Base-by-base conservation (phyloP, 1,284 basidiomycete species). In the Porodaedalea pini region DNA sequence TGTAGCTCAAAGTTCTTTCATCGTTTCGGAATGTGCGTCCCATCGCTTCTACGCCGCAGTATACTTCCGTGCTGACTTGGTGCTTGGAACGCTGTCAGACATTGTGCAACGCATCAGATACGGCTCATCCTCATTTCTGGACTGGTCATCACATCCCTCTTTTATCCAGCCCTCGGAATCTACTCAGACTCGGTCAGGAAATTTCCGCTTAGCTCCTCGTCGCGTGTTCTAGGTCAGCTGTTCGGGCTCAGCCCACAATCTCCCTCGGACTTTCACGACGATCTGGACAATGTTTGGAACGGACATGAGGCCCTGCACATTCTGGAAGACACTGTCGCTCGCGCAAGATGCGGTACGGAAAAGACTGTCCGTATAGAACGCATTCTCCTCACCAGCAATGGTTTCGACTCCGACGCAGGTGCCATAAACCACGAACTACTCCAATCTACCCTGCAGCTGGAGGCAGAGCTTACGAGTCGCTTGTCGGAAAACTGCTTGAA, bases 121-220 rank as follows among this genome's bases (percentile, higher is more conserved):
- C 86, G 94, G 53, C 89, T 97, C 34, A 88, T 99, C 65, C 81
- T 99, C 61, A 88, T 97, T 59, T 96, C 93, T 57, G 89, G 90
- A 59, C 81, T 98, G 60, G 92, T 98, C 67, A 98, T 99, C 75
- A 96, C 94, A 47, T 94, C 92, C 40, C 85, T 99, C 51, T 92
- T 96, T 70, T 98, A 94, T 66, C 94, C 94, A 3, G 92, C 93
- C 8, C 81, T 97, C 48, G 86, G 91, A 45, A 80, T 92, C 52
- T 94, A 94, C 70, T 83, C 88, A 29, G 86, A 86, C 1, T 82
- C 86, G 4, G 80, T 83, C 58, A 80, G 81, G 0, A 80, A 80
- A 60, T 82, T 83, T 43, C 77, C 85, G 54, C 81, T 85, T 51
- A 74, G 73, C 41, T 75, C 79, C 64, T 80, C 80, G 59, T 72